Conservation (phyloP, 371 early-diverging fungal species). For the Fennellomyces sp. region DNA sequence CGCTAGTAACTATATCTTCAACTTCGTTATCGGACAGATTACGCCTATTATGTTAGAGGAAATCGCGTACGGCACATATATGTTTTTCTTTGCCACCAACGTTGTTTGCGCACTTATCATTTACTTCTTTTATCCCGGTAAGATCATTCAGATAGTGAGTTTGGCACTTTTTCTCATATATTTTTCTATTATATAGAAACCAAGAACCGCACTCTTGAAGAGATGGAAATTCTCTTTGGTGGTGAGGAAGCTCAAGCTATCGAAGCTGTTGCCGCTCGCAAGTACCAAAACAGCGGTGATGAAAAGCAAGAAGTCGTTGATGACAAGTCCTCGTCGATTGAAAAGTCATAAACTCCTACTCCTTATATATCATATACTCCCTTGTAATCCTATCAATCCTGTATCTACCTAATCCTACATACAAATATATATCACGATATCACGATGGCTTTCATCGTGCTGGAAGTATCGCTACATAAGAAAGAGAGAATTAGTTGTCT, state of each 20-base stretch:
- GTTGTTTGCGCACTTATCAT: conserved; percentile 31
- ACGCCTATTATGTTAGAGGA: conserved; percentile 22
- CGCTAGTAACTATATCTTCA: conserved; percentile 54
- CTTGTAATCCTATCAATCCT: no score
- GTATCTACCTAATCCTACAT: no score
- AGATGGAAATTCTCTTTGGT: conserved; percentile 25
- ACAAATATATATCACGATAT: no score
- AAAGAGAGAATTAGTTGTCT: no score
- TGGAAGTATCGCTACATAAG: no score
- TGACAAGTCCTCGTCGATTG: not conserved
- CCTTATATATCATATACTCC: no score
- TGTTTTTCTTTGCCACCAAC: conserved; percentile 40
- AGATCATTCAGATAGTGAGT: no score
- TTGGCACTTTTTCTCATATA: no score
- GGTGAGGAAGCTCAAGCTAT: conserved; percentile 19
- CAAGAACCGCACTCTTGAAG: conserved; percentile 5
- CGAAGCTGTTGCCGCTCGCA: conserved; percentile 1
- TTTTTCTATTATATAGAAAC: not conserved
- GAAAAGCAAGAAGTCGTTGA: not conserved
- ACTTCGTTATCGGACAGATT: conserved; percentile 33
- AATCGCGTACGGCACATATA: conserved; percentile 38
- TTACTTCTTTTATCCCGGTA: conserved; percentile 29
- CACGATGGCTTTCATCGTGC: no score
- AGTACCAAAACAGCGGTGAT: not conserved
- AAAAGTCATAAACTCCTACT: no score